Conservation (phyloP, 352 stramenopile species). For the Thraustochytrium striatum region DNA sequence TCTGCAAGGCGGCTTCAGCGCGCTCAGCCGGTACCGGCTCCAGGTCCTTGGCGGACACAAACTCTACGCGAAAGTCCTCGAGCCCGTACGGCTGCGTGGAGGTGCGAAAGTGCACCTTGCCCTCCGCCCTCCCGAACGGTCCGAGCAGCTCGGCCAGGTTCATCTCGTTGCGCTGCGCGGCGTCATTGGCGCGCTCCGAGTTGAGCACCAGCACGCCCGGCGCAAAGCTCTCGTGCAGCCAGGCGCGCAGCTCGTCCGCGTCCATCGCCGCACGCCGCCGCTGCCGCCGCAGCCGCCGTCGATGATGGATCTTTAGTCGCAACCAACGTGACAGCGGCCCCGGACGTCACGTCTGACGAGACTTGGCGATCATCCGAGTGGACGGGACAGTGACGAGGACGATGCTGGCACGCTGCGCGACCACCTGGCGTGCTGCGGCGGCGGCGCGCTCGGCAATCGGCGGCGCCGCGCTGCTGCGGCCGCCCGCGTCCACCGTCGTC, state of each 20-base stretch:
- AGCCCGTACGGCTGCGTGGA: constrained; percentile 17
- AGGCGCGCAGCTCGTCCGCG: not conserved
- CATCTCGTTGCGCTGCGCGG: not conserved
- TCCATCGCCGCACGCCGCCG: not conserved
- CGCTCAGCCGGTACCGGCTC: not conserved
- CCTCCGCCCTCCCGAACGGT: constrained; percentile 11
- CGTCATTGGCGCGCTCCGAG: not conserved
- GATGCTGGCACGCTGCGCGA: no score
- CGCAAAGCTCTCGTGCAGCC: not conserved
- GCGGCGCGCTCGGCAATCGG: no score
- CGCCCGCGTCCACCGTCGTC: no score
- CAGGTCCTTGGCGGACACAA: not conserved
- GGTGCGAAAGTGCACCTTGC: constrained; percentile 6
- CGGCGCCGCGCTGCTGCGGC: no score
- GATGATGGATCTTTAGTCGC: no score
- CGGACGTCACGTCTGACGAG: no score
- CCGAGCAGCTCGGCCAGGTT: not conserved
- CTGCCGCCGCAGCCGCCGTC: no score
- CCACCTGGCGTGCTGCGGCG: no score
- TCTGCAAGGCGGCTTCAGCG: not conserved
- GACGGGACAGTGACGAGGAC: no score
- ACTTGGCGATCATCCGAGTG: no score
- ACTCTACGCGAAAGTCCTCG: constrained; percentile 4
- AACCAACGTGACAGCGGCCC: no score
- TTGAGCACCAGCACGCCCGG: constrained; percentile 19